Evolutionary conservation across 345 rosid genomes (phyloP), one percentile per base, ranked within the genome.

Genomic region (Camelina hispida): DNA sequence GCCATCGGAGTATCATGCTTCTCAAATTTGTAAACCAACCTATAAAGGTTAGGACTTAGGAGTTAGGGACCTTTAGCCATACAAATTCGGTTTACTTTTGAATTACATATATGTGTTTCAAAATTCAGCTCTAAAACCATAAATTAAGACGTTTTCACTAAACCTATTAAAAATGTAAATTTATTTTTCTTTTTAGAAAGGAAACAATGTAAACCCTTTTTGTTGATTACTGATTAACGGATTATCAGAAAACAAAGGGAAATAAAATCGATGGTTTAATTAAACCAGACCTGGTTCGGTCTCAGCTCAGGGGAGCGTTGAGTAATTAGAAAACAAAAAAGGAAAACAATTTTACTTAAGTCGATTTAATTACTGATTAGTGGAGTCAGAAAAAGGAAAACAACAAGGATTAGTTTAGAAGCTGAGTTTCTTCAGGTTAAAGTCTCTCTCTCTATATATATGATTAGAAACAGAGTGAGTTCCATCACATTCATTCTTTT

Each of bases 1-100:
- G 88, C 96, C 43, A 72, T 7, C 1, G 88, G 68, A 5, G 98
- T 97, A 15, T 96, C 97, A 23, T 85, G 89, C 85, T 86, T 79
- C 5, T 89, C 86, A 51, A 88, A 88, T 82, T 86, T 83, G 57
- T 43, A 75, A 0, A 73, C 83, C 95, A 0, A 86, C 96, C 98
- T 94, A 85, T 32, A 69, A 66, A 66, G 17, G 48, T 18, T 1
- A 53, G 4, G 23, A 44, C 4, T 25, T 25, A 25, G 28, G 28
- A 25, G 22, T 20, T 20, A 20, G 22, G 22, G 22, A 20, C 22
- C 16, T 38, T n/a, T 15, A 48, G 50, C 13, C 13, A 71, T 25
- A 25, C 28, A 25, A 25, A 25, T 25, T 25, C 28, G 28, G 28
- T 25, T 25, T 25, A 25, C 28, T 25, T 25, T 25, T 25, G 28